A percentile compares a stretch with the other conserved stretches of the same genome.
phyloP scores from a whole-genome alignment of 2,329 filamentous ascomycete species.

The Monosporascus sp. region DNA sequence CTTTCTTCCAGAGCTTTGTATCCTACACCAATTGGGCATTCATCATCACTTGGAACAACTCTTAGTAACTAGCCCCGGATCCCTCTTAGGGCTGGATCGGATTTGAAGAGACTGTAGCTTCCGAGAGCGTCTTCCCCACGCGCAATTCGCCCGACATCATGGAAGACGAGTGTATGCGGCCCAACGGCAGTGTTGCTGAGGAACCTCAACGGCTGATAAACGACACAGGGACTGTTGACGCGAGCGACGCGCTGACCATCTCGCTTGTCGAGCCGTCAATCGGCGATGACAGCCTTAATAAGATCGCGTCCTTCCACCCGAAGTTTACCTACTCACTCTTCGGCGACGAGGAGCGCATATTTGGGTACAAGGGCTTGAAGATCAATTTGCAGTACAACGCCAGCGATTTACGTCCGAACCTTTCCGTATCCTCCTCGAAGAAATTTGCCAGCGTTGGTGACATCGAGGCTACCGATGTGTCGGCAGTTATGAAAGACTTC shows the following conservation, averaged over 20 bases:
- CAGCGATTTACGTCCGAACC: slow-evolving; percentile 70
- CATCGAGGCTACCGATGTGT: slow-evolving; percentile 63
- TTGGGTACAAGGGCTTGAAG: slow-evolving; percentile 78
- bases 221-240: slow-evolving; percentile 48
- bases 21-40: too few relatives aligned
- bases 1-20: too few relatives aligned
- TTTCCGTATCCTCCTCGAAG: slow-evolving; percentile 65
- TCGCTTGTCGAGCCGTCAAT: slow-evolving; percentile 28
- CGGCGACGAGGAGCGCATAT: slow-evolving; percentile 85
- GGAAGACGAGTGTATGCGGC: slow-evolving; percentile 24
- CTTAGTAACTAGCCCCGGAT: too few relatives aligned
- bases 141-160: slow-evolving; percentile 9
- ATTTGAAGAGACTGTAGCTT: too few relatives aligned
- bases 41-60: too few relatives aligned
- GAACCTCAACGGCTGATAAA: slow-evolving; percentile 1
- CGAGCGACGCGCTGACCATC: slow-evolving; percentile 59
- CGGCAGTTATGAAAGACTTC: slow-evolving; percentile 56
- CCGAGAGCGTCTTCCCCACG: background rate
- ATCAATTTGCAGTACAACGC: slow-evolving; percentile 65
- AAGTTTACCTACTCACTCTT: slow-evolving; percentile 90
- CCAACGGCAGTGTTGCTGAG: background rate
- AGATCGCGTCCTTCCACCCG: slow-evolving; percentile 69
- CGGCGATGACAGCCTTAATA: slow-evolving; percentile 38
- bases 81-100: too few relatives aligned
- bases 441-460: slow-evolving; percentile 67